phyloP scores from a whole-genome alignment of 257 asterid genomes.

The Echium plantagineum region DNA sequence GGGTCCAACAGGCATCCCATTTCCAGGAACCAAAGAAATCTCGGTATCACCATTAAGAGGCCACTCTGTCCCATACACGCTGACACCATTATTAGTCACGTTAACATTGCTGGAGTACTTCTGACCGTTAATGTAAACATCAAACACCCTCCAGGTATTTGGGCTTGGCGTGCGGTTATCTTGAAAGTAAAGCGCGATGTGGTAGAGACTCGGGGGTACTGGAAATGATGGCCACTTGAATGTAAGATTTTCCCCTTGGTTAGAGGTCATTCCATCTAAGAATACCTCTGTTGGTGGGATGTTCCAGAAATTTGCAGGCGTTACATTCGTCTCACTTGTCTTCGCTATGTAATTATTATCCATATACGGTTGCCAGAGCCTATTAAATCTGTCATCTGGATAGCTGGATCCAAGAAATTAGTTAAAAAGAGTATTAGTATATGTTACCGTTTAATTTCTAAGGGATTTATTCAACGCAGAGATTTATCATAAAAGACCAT shows the following conservation, averaged over 20 bases:
- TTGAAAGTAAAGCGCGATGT: slow-evolving; percentile 64
- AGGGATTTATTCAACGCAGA: too few species aligned
- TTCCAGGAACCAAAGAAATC: slow-evolving; percentile 35
- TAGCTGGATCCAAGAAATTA: slow-evolving; percentile 29
- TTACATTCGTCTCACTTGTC: slow-evolving; percentile 41
- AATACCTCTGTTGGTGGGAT: slow-evolving; percentile 57
- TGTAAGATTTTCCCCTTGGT: slow-evolving; percentile 45
- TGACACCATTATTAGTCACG: slow-evolving; percentile 48
- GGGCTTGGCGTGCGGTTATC: slow-evolving; percentile 64
- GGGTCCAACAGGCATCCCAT: slow-evolving; percentile 58
- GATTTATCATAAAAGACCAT: too few species aligned
- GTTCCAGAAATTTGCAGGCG: slow-evolving; percentile 53
- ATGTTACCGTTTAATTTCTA: too few species aligned
- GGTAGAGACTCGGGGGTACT: slow-evolving; percentile 40
- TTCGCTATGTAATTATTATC: slow-evolving; percentile 36
- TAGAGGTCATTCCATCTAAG: slow-evolving; percentile 51
- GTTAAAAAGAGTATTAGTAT: too few species aligned
- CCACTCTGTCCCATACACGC: slow-evolving; percentile 49
- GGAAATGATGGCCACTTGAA: slow-evolving; percentile 70
- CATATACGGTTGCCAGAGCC: slow-evolving; percentile 55
- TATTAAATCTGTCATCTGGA: slow-evolving; percentile 73
- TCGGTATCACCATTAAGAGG: slow-evolving; percentile 48
- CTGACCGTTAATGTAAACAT: slow-evolving; percentile 40
- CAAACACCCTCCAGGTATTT: slow-evolving; percentile 65
- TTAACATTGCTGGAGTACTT: slow-evolving; percentile 50